A percentile compares a stretch with the other conserved stretches of the same genome.
Evolutionary conservation across 768 basidiomycete species (phyloP).

Genomic region (Suillus subalutaceus): DNA sequence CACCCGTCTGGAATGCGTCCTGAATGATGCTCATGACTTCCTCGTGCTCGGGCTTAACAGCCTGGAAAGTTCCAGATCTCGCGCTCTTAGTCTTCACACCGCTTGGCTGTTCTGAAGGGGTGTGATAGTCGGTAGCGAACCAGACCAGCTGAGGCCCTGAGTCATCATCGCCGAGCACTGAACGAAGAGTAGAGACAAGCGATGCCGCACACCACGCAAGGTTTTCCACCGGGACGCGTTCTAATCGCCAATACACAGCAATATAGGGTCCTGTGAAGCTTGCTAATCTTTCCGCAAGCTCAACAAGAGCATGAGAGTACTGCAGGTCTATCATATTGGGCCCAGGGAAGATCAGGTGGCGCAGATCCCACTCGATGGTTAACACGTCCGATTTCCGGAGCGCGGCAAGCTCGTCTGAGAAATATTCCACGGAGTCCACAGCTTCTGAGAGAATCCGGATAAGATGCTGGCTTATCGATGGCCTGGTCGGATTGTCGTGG

Average conservation of each 20-base stretch:
- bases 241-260: conserved; percentile 62
- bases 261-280: conserved; percentile 43
- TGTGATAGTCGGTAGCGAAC: conserved; percentile 60
- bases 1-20: conserved; percentile 44
- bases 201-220: conserved; percentile 52
- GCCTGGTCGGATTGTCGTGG: conserved; percentile 2
- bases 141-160: conserved; percentile 44
- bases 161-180: conserved; percentile 34
- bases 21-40: conserved; percentile 48
- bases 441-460: conserved; percentile 20
- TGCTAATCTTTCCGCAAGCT: conserved; percentile 42
- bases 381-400: conserved; percentile 44
- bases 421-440: conserved; percentile 7
- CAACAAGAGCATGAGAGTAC: conserved; percentile 47
- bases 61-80: conserved; percentile 49
- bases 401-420: conserved; percentile 19
- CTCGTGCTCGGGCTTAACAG: conserved; percentile 44
- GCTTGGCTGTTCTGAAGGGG: conserved; percentile 20
- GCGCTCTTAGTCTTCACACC: conserved; percentile 23
- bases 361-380: conserved; percentile 56
- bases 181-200: conserved; percentile 46
- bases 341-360: conserved; percentile 43
- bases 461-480: conserved; percentile 19
- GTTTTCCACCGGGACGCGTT: conserved; percentile 44
- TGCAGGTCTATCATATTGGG: conserved; percentile 30